Evolutionary conservation across 768 basidiomycete species (phyloP).

Genomic region (Boletus subcaerulescens): DNA sequence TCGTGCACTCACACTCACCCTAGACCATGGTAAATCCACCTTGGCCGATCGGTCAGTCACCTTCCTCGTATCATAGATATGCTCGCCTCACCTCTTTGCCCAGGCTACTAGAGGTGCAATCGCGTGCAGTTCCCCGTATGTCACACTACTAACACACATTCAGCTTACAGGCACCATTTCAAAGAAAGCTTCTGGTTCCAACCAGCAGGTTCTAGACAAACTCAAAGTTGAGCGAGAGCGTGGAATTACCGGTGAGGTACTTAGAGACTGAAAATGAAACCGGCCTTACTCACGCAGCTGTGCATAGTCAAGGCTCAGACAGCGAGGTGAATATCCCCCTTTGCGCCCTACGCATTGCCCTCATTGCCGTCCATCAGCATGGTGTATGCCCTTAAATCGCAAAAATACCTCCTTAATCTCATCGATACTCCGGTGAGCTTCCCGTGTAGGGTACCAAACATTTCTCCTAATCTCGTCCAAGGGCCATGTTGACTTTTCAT

Average conservation of each 20-base stretch:
- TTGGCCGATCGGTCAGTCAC: constrained; percentile 73
- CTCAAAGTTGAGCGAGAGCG: constrained; percentile 96
- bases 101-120: constrained; percentile 70
- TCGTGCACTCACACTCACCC: constrained; percentile 3
- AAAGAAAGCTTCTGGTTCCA: constrained; percentile 59
- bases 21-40: constrained; percentile 95
- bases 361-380: constrained; percentile 50
- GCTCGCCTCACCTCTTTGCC: constrained; percentile 2
- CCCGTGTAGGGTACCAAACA: too few species aligned
- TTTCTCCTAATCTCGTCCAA: constrained; percentile 25
- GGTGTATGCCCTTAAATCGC: constrained; percentile 59
- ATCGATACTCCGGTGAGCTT: constrained; percentile 87
- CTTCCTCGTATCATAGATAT: neutral
- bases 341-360: neutral
- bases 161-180: constrained; percentile 88
- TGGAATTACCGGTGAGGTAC: constrained; percentile 78
- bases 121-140: neutral
- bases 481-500: constrained; percentile 98
- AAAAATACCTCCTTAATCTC: constrained; percentile 78
- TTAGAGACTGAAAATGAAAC: neutral
- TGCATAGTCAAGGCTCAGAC: constrained; percentile 89
- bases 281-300: neutral
- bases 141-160: constrained; percentile 14
- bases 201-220: constrained; percentile 87
- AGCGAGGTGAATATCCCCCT: constrained; percentile 55